Conservation (phyloP, 768 basidiomycete species). For the Amanita subjunquillea region DNA sequence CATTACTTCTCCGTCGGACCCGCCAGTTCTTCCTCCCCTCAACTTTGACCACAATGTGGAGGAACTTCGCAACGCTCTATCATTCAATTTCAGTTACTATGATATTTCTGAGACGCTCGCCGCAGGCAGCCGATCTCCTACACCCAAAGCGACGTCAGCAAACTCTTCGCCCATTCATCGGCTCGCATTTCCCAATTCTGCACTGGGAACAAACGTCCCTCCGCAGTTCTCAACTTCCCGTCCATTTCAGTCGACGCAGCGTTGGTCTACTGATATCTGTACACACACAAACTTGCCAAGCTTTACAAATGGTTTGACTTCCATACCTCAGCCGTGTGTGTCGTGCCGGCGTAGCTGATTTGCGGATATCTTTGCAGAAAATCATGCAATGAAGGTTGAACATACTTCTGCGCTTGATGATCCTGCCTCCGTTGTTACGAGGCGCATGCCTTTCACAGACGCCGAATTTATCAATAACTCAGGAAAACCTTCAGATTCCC, state of each 20-base stretch:
- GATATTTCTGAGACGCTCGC: neutral
- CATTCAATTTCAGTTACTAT: conserved; percentile 26
- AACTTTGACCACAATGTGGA: conserved; percentile 22
- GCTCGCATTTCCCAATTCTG: conserved; percentile 16
- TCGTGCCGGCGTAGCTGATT: conserved; percentile 56
- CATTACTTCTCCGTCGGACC: conserved; percentile 17
- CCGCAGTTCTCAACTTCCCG: conserved; percentile 30
- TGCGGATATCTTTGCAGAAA: conserved; percentile 23
- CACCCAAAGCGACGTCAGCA: conserved; percentile 10
- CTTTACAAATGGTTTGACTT: conserved; percentile 50
- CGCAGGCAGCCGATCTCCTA: conserved; percentile 4
- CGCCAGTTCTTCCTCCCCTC: conserved; percentile 23
- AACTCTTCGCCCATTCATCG: conserved; percentile 20
- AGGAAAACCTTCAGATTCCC: neutral
- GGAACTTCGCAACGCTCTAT: conserved; percentile 17
- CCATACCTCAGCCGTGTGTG: conserved; percentile 38
- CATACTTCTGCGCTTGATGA: neutral
- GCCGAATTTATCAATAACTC: neutral
- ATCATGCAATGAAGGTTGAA: neutral
- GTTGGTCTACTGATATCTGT: conserved; percentile 13
- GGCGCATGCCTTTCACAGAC: neutral
- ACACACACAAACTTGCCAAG: conserved; percentile 9
- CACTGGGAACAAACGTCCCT: conserved; percentile 11
- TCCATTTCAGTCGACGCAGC: conserved; percentile 31
- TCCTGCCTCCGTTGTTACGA: neutral